Conservation (phyloP, 139 green algal genomes). For the Coelastrella sp. region DNA sequence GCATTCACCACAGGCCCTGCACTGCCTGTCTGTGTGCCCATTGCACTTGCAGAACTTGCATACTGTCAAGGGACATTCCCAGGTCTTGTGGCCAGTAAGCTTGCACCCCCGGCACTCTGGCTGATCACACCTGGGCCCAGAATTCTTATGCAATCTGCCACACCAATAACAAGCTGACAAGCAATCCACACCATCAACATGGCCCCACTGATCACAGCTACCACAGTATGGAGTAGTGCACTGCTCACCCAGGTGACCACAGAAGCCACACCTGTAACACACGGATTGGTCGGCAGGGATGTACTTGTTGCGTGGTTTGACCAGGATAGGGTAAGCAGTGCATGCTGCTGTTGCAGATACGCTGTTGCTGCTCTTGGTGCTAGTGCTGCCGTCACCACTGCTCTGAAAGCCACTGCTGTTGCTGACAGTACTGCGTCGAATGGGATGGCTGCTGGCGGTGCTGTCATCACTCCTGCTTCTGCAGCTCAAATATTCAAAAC, state of each 20-base stretch:
- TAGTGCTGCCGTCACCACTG: conserved; percentile 3
- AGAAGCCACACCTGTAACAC: conserved; percentile 1
- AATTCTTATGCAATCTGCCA: not conserved
- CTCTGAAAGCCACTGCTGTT: not conserved
- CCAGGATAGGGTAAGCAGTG: not conserved
- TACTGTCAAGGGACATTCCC: not conserved
- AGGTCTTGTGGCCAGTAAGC: not conserved
- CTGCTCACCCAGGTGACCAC: not conserved
- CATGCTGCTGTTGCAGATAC: not conserved
- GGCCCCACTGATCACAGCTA: not conserved
- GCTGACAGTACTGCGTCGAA: not conserved
- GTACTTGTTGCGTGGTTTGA: not conserved
- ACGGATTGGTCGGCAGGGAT: not conserved
- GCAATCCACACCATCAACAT: not conserved
- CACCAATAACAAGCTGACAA: conserved; percentile 2
- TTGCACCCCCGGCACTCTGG: not conserved
- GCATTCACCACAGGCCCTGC: conserved; percentile 14
- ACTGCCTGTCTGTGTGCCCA: not conserved
- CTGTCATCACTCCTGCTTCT: conserved; percentile 1
- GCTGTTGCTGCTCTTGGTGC: not conserved
- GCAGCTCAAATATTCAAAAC: too few relatives aligned
- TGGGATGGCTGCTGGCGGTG: not conserved
- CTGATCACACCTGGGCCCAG: not conserved
- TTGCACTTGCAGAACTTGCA: conserved; percentile 1
- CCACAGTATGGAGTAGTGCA: conserved; percentile 25